Evolutionary conservation across 2,329 filamentous ascomycete species (phyloP).

Genomic region (Colletotrichum higginsianum): DNA sequence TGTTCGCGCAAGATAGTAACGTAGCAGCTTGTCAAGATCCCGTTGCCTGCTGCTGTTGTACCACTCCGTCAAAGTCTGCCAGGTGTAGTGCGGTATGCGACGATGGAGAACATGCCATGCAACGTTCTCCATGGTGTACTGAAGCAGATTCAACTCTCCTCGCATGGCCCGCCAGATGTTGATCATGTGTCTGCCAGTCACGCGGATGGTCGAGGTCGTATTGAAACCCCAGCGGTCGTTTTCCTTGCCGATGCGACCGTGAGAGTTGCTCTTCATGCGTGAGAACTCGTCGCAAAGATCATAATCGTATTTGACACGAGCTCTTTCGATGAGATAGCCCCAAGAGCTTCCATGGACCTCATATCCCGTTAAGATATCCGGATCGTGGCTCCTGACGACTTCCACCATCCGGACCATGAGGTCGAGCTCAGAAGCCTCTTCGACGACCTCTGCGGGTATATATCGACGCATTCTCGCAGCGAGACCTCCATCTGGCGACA

Average conservation of each 20-base stretch:
- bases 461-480: slow-evolving; percentile 74
- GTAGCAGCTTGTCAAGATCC: slow-evolving; percentile 81
- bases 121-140: slow-evolving; percentile 97
- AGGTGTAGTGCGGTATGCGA: slow-evolving; percentile 89
- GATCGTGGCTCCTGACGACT: slow-evolving; percentile 86
- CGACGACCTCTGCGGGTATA: slow-evolving; percentile 75
- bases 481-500: slow-evolving; percentile 74
- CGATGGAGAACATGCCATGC: slow-evolving; percentile 91
- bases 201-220: slow-evolving; percentile 89
- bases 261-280: slow-evolving; percentile 86
- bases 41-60: slow-evolving; percentile 78
- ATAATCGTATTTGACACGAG: slow-evolving; percentile 87
- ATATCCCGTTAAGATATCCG: slow-evolving; percentile 94
- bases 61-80: slow-evolving; percentile 85
- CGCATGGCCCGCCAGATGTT: slow-evolving; percentile 98
- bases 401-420: slow-evolving; percentile 88
- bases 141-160: slow-evolving; percentile 89
- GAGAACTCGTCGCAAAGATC: slow-evolving; percentile 94
- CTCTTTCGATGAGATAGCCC: slow-evolving; percentile 95
- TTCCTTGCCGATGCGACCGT: slow-evolving; percentile 88
- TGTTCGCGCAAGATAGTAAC: slow-evolving; percentile 83
- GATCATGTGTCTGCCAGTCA: slow-evolving; percentile 97
- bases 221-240: slow-evolving; percentile 94
- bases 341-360: slow-evolving; percentile 95
- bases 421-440: slow-evolving; percentile 86